Evolutionary conservation across 345 rosid species (phyloP).

Genomic region (Camelina neglecta): DNA sequence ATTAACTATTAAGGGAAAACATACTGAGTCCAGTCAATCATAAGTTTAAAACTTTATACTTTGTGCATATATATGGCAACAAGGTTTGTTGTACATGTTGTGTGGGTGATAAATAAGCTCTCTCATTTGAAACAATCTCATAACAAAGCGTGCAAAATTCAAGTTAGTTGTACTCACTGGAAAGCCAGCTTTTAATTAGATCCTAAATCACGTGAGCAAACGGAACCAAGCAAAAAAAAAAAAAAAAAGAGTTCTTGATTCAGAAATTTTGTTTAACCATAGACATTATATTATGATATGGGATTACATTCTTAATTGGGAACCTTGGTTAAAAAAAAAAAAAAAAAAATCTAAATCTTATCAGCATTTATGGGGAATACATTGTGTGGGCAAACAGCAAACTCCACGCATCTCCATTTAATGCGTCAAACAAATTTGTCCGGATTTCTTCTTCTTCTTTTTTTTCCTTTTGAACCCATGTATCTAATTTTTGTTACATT

Average conservation of each 20-base stretch:
- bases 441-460: neutral
- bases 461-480: neutral
- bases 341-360: neutral
- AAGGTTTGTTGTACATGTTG: neutral
- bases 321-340: neutral
- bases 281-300: neutral
- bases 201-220: neutral
- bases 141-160: neutral
- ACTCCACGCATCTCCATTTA: constrained; percentile 15
- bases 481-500: neutral
- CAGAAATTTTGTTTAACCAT: neutral
- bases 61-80: neutral
- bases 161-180: neutral
- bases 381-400: constrained; percentile 19
- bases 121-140: neutral
- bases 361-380: neutral
- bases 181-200: neutral
- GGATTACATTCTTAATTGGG: neutral
- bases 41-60: neutral
- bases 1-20: neutral
- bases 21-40: neutral
- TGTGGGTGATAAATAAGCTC: neutral
- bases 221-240: neutral
- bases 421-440: neutral
- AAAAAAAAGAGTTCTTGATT: neutral